Evolutionary conservation across 2,329 filamentous ascomycete genomes (phyloP), one percentile per base, ranked within the genome.

Genomic region (Phoma sp.): DNA sequence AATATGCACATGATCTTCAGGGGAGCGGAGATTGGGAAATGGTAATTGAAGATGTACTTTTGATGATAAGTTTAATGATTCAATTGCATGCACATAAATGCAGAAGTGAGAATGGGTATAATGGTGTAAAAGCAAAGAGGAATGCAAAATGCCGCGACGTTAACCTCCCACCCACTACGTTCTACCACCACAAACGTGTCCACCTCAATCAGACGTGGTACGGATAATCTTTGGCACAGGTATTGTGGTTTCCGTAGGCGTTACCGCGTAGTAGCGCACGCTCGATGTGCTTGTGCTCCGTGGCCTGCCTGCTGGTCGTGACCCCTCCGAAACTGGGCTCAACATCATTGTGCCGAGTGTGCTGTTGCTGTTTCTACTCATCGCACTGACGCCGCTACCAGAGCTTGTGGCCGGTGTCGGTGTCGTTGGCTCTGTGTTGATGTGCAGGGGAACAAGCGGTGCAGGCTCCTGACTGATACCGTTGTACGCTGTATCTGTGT

Each of bases 161-260:
- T 15, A 11, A 32, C 12, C 7, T 14, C 11, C 9, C 9, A 5
- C 9, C 12, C 26, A 25, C 15, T 9, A 20, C 18, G 21, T 11
- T 6, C 26, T 23, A 20, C 10, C 14, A 2, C 33, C 20, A 36
- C 23, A 17, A 5, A 28, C 18, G 1, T 42, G 15, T 11, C 15
- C 6, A 29, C 21, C 18, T 53, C 42, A 65, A 14, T 65, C 59
- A 11, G 69, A 71, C 5, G 43, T 34, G 9, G 68, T 71, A 10
- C 64, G 67, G n/a, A 72, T 48, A 34, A 73, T 73, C 54, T 53
- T 71, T 1, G 71, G 69, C 5, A 73, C 55, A 26, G 64, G 63
- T 23, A 61, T 58, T 10, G 59, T 49, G 33, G 47, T 50, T 5
- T 66, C 59, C 2, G 55, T 57, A 14, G 67, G 60, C n/a, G 50